Conservation (phyloP, 495 filamentous ascomycete species). For the Parathielavia hyrcaniae region DNA sequence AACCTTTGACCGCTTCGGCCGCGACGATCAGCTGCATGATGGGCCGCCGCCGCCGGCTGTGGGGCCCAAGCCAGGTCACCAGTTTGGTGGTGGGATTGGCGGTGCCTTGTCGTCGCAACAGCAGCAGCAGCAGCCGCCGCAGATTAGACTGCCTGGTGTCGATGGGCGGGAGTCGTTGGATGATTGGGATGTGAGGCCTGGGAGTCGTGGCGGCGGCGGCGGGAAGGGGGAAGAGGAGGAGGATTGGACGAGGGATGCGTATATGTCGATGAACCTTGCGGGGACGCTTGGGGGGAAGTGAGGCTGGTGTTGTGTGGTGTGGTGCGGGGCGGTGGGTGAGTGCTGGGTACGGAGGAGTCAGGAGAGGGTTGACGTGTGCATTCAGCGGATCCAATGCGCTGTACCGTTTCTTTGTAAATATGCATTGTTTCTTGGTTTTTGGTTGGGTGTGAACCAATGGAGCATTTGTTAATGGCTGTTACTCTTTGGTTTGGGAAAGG, state of each 20-base stretch:
- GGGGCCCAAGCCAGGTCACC: slow-evolving; percentile 24
- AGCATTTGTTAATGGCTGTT: too few species aligned
- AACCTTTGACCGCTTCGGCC: slow-evolving; percentile 32
- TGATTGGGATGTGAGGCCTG: slow-evolving; percentile 25
- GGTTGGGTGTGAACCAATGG: background rate
- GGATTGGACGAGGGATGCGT: slow-evolving; percentile 32
- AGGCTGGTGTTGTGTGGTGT: background rate
- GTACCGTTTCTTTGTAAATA: too few species aligned
- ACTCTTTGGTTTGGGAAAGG: background rate
- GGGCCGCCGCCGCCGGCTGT: slow-evolving; percentile 19
- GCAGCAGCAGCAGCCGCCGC: slow-evolving; percentile 29
- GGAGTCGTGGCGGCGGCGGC: slow-evolving; percentile 6
- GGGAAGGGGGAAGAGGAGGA: slow-evolving; percentile 5
- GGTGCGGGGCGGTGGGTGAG: background rate
- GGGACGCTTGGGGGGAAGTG: slow-evolving; percentile 22
- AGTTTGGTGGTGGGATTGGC: slow-evolving; percentile 1
- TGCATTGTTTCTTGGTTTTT: too few species aligned
- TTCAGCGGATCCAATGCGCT: too few species aligned
- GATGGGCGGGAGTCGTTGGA: slow-evolving; percentile 35
- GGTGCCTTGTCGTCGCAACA: slow-evolving; percentile 1
- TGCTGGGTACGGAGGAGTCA: too few species aligned
- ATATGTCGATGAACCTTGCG: slow-evolving; percentile 32
- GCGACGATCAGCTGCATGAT: slow-evolving; percentile 12
- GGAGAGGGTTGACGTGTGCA: too few species aligned
- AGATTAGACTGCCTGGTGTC: slow-evolving; percentile 39